phyloP scores from a whole-genome alignment of 371 early-diverging fungal genomes.

The Mucor irregularis region DNA sequence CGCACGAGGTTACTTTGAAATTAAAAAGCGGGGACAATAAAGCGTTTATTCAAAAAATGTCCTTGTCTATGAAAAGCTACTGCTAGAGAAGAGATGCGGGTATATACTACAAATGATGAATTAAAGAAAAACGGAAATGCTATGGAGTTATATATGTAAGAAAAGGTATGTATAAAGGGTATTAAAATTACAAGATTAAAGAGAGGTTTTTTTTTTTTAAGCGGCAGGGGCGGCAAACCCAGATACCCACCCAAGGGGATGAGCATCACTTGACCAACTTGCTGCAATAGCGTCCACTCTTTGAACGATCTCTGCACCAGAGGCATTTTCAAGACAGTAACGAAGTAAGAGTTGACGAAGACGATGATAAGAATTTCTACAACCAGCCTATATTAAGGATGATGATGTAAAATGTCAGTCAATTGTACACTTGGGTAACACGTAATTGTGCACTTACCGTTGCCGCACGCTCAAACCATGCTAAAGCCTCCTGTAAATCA shows the following conservation, averaged over 20 bases:
- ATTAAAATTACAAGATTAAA: background rate
- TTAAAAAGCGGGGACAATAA: too few relatives aligned
- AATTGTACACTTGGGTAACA: background rate
- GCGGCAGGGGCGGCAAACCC: slow-evolving; percentile 30
- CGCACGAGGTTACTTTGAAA: too few relatives aligned
- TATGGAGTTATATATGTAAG: background rate
- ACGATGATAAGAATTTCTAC: slow-evolving; percentile 48
- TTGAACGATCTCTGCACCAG: slow-evolving; percentile 14
- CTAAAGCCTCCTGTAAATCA: slow-evolving; percentile 56
- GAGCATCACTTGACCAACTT: slow-evolving; percentile 8
- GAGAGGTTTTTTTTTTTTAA: background rate
- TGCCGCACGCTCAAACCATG: slow-evolving; percentile 75
- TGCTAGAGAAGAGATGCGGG: too few relatives aligned
- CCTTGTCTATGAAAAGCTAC: too few relatives aligned
- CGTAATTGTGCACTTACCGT: slow-evolving; percentile 13
- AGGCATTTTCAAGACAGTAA: slow-evolving; percentile 33
- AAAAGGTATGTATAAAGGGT: background rate
- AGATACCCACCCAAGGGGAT: slow-evolving; percentile 15
- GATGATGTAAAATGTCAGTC: too few relatives aligned
- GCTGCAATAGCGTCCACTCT: background rate
- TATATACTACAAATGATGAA: too few relatives aligned
- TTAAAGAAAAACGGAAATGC: background rate
- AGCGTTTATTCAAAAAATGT: too few relatives aligned
- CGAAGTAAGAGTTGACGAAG: slow-evolving; percentile 46
- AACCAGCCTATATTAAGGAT: slow-evolving; percentile 31